phyloP scores from a whole-genome alignment of 495 filamentous ascomycete genomes.

The Penicillium salamii region DNA sequence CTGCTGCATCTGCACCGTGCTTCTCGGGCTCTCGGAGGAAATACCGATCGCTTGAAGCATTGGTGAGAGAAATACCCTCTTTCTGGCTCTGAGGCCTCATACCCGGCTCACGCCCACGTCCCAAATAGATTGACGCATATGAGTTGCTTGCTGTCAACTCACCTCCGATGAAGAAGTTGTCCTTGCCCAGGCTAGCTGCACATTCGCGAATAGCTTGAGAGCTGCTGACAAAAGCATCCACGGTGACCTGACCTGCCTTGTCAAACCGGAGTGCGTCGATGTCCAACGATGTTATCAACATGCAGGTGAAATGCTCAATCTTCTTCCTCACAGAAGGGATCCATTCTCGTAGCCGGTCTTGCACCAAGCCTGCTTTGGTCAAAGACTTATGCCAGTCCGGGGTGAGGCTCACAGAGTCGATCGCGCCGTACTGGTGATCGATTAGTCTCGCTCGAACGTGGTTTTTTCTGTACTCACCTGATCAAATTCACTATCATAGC shows the following conservation, averaged over 20 bases:
- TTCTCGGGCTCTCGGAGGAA: constrained; percentile 59
- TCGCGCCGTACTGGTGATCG: constrained; percentile 55
- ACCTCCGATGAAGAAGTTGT: constrained; percentile 64
- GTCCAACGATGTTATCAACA: constrained; percentile 59
- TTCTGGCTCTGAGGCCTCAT: constrained; percentile 34
- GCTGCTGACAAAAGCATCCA: constrained; percentile 60
- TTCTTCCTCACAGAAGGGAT: constrained; percentile 54
- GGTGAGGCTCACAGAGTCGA: constrained; percentile 64
- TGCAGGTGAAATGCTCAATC: constrained; percentile 64
- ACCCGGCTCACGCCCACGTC: constrained; percentile 57
- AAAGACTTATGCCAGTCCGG: constrained; percentile 66
- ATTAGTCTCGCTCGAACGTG: too few relatives aligned
- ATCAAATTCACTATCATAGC: constrained; percentile 69
- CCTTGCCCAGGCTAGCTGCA: constrained; percentile 51
- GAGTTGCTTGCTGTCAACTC: constrained; percentile 64
- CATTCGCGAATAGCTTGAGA: constrained; percentile 52
- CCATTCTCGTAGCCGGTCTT: constrained; percentile 75
- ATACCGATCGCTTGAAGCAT: constrained; percentile 39
- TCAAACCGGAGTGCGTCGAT: constrained; percentile 69
- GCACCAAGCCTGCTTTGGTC: constrained; percentile 70
- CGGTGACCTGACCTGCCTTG: constrained; percentile 62
- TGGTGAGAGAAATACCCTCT: constrained; percentile 45
- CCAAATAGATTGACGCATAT: constrained; percentile 63
- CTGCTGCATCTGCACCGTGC: constrained; percentile 61
- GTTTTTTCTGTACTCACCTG: constrained; percentile 1